Evolutionary conservation across 768 basidiomycete species (phyloP), one percentile per base, ranked within the genome.

Genomic region (Tylopilus plumbeoviolaceoides): DNA sequence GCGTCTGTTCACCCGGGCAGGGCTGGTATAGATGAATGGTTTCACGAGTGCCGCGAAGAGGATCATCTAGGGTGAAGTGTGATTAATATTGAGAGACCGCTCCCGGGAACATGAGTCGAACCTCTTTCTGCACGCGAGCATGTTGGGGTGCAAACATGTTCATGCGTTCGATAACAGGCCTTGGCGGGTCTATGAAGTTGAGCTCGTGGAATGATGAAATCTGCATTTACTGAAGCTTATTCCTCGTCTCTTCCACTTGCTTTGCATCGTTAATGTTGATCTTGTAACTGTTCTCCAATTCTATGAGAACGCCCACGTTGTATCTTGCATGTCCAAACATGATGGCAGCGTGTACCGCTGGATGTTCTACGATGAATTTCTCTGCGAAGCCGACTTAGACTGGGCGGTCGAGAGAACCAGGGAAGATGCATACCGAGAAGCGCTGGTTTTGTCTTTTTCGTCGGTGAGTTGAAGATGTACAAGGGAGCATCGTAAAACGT

Each of bases 311-410:
- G 7, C 62, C 62, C 0, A 56, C 50, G 25, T 54, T 54, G 27
- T 59, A 61, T 51, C 63, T 55, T 47, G 50, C 62, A 14, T 57
- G 55, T 21, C 63, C 63, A 51, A 62, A 61, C 56, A 64, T 53
- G 53, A 59, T 49, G 27, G 63, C 60, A 11, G 53, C 50, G 44
- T 52, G 53, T 1, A 55, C 55, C 50, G 54, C 56, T 0, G 57
- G 50, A 31, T 64, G 53, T 44, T 59, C 59, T 20, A 36, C 47
- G 14, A 59, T 30, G 33, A 57, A 56, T 30, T 51, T 51, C 23
- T 64, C 62, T 61, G 33, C 3, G 20, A 50, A 30, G 3, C 10
- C 15, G 12, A 18, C 2, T 48, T 12, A 61, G 51, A 35, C 14
- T 2, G 10, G 12, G 15, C 15, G 10, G n/a, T 35, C 18, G 21